Conservation (phyloP, 306 rosid genomes). For the Oxytropis ochrocephala region DNA sequence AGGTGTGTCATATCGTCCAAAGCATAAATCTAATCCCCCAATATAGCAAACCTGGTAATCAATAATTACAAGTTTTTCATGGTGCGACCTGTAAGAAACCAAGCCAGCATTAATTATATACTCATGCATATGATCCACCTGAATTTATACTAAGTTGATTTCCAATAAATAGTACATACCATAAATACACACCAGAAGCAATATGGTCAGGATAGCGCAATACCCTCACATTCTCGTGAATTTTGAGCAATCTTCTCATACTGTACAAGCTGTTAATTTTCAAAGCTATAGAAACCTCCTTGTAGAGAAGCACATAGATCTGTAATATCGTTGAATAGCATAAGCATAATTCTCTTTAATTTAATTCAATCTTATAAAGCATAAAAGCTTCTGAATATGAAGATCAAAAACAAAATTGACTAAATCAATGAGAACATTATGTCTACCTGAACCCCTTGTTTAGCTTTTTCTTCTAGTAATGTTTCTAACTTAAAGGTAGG, state of each 20-base stretch:
- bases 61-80: slow-evolving; percentile 94
- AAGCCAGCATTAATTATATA: slow-evolving; percentile 26
- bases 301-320: slow-evolving; percentile 94
- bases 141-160: slow-evolving; percentile 16
- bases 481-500: slow-evolving; percentile 69
- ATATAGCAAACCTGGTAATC: slow-evolving; percentile 91
- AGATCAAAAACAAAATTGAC: not conserved
- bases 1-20: slow-evolving; percentile 94
- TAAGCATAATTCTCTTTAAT: not conserved
- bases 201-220: slow-evolving; percentile 94
- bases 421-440: not conserved
- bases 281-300: slow-evolving; percentile 95
- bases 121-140: slow-evolving; percentile 2
- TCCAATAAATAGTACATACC: slow-evolving; percentile 47
- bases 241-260: slow-evolving; percentile 77
- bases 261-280: slow-evolving; percentile 88
- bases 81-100: slow-evolving; percentile 89
- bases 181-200: slow-evolving; percentile 75
- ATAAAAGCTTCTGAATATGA: not conserved
- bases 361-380: slow-evolving; percentile 2
- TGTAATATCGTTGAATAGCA: slow-evolving; percentile 28
- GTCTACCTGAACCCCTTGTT: slow-evolving; percentile 91
- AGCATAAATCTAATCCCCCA: slow-evolving; percentile 96
- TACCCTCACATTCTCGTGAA: slow-evolving; percentile 93
- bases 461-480: slow-evolving; percentile 85